Conservation (phyloP, 2,329 filamentous ascomycete genomes). For the Teratosphaeria destructans region DNA sequence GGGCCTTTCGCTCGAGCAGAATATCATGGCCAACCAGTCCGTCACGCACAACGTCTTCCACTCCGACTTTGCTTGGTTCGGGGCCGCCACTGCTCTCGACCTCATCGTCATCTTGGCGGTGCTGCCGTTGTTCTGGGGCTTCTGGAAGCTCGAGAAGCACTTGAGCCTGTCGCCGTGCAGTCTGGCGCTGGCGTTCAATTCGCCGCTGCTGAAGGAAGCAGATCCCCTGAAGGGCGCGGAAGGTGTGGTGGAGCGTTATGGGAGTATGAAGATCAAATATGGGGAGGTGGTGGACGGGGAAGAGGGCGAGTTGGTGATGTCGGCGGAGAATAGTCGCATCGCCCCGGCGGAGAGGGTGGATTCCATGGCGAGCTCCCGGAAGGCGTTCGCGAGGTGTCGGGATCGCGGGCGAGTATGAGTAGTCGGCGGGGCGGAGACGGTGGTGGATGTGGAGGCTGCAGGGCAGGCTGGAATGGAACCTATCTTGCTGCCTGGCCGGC, state of each 20-base stretch:
- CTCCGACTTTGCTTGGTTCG: constrained; percentile 9
- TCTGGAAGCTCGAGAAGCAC: constrained; percentile 5
- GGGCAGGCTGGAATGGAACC: too few species aligned
- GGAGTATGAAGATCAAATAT: neutral
- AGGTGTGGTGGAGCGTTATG: constrained; percentile 1
- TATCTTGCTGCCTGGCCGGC: too few species aligned
- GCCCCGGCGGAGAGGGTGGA: neutral
- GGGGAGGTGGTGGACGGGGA: neutral
- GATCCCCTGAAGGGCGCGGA: neutral
- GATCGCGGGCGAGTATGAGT: neutral
- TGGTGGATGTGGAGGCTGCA: too few species aligned
- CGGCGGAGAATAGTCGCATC: neutral
- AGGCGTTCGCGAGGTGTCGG: neutral
- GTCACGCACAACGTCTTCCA: constrained; percentile 8
- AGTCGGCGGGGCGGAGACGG: neutral
- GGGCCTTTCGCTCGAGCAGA: constrained; percentile 2
- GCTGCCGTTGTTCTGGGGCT: constrained; percentile 9
- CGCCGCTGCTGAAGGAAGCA: constrained; percentile 1
- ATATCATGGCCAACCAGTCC: constrained; percentile 3
- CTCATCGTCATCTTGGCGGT: constrained; percentile 5
- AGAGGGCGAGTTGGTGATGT: neutral
- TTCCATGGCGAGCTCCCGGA: neutral
- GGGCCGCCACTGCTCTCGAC: constrained; percentile 5
- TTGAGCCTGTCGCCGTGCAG: neutral
- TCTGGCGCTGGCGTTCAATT: constrained; percentile 1